Base-by-base conservation (phyloP, 495 filamentous ascomycete species). In the Apodospora peruviana region DNA sequence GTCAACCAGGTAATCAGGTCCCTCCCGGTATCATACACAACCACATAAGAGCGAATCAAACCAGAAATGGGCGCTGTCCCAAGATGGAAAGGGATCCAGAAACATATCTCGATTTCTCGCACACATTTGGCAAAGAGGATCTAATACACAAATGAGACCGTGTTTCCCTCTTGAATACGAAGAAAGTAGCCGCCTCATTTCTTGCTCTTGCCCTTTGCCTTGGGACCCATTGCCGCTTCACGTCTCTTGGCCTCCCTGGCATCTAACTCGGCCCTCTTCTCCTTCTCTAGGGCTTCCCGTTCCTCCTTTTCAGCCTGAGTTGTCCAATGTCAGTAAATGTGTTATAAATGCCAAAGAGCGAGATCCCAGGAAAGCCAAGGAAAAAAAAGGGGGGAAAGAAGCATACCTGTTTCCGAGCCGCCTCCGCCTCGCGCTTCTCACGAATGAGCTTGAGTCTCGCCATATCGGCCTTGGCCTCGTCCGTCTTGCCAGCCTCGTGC, bases 401-500 rank as follows among this genome's bases (percentile, higher is more conserved):
- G 36, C 72, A 40, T 56, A 77, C 76, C 72, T 74, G 70, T 55
- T 75, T 78, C 50, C 75, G 52, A 7, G 75, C 76, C 20, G 88
- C 79, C 63, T 95, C 91, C 22, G 85, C 84, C 64, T 93, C 93
- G 29, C 93, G 77, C 74, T 86, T 84, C 77, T 95, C 87, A 20
- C 83, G 77, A 47, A 98, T 87, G 43, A 91, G 58, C 55, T 72
- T 79, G 61, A 98, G 64, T 45, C 93, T 74, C 43, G 87, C 93
- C 59, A 97, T 57, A 74, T 98, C 93, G n/a, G 89, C 83, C 56
- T 85, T 86, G 18, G 91, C 93, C 74, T 97, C 88, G 46, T 98
- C 94, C 34, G 93, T 96, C 79, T 96, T 96, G 47, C 93, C 93
- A 57, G 89, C 89, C 48, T 89, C 89, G 58, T 98, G 93, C 55